Percentiles rank a stretch among this genome's conserved stretches.
Conservation (phyloP, 345 rosid genomes). For the Mallotus nudiflorus region DNA sequence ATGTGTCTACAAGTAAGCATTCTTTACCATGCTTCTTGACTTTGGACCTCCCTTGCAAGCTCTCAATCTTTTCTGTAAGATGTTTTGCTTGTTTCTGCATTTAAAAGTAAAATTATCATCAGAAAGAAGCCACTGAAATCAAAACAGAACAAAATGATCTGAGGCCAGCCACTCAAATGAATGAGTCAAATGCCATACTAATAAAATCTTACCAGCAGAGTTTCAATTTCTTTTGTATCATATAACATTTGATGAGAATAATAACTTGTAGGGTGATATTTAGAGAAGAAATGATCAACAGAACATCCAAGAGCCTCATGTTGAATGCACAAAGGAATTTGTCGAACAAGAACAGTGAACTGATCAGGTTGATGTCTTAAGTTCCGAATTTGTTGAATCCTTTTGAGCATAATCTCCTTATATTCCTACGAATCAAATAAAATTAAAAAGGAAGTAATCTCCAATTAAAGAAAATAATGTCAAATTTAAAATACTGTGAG, state of each 20-base stretch:
- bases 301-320: constrained; percentile 57
- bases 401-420: constrained; percentile 51
- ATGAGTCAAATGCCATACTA: background rate
- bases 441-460: constrained; percentile 30
- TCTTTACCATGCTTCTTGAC: constrained; percentile 28
- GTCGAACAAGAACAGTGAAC: constrained; percentile 71
- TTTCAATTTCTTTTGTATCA: constrained; percentile 56
- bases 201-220: constrained; percentile 54
- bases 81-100: constrained; percentile 60
- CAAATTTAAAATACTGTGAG: too few species aligned
- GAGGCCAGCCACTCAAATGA: too few species aligned
- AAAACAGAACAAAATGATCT: background rate
- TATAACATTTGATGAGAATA: constrained; percentile 69
- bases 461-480: too few species aligned
- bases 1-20: constrained; percentile 30
- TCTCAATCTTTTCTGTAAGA: constrained; percentile 47
- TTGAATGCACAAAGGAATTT: constrained; percentile 64
- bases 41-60: constrained; percentile 33
- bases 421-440: constrained; percentile 65
- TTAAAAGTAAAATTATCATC: constrained; percentile 10
- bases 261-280: constrained; percentile 59
- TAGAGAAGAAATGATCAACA: constrained; percentile 83
- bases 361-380: constrained; percentile 69
- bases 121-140: background rate
- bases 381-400: constrained; percentile 57